Evolutionary conservation across 768 basidiomycete species (phyloP).

Genomic region (Lactarius deliciosus): DNA sequence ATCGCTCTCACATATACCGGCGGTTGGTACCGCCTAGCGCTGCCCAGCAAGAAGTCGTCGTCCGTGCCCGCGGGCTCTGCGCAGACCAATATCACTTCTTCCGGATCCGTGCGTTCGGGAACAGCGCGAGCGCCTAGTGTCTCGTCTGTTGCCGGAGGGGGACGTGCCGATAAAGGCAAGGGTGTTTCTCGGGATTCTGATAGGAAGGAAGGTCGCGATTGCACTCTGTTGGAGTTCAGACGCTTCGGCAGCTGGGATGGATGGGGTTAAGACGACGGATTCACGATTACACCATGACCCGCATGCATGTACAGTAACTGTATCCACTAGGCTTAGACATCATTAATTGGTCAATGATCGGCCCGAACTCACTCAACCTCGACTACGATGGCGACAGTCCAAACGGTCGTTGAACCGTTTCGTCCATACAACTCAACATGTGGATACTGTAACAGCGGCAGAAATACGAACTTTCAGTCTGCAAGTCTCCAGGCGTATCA

Average conservation of each 20-base stretch:
- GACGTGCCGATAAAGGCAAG: slow-evolving; percentile 58
- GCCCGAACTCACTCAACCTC: not conserved
- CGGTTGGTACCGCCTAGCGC: slow-evolving; percentile 86
- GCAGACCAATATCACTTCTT: slow-evolving; percentile 31
- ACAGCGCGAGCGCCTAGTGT: slow-evolving; percentile 55
- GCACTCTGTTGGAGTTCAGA: slow-evolving; percentile 73
- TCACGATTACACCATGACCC: slow-evolving; percentile 1
- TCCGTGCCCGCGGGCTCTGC: slow-evolving; percentile 28
- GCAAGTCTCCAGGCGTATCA: slow-evolving; percentile 18
- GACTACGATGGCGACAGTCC: not conserved
- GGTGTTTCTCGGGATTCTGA: slow-evolving; percentile 59
- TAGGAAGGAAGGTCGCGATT: slow-evolving; percentile 60
- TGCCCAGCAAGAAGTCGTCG: slow-evolving; percentile 45
- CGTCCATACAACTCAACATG: slow-evolving; percentile 15
- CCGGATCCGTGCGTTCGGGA: slow-evolving; percentile 46
- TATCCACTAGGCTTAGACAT: slow-evolving; percentile 3
- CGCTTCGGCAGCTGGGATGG: slow-evolving; percentile 89
- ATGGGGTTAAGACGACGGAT: slow-evolving; percentile 48
- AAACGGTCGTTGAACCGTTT: slow-evolving; percentile 13
- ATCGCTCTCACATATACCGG: slow-evolving; percentile 84
- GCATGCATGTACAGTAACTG: slow-evolving; percentile 11
- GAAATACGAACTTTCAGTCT: not conserved
- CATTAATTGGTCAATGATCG: not conserved
- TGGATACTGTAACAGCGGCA: slow-evolving; percentile 10
- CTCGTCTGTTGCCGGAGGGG: slow-evolving; percentile 49